Evolutionary conservation across 1,139 yeast genomes (phyloP), one percentile per base, ranked within the genome.

Genomic region (Diutina pseudorugosa): DNA sequence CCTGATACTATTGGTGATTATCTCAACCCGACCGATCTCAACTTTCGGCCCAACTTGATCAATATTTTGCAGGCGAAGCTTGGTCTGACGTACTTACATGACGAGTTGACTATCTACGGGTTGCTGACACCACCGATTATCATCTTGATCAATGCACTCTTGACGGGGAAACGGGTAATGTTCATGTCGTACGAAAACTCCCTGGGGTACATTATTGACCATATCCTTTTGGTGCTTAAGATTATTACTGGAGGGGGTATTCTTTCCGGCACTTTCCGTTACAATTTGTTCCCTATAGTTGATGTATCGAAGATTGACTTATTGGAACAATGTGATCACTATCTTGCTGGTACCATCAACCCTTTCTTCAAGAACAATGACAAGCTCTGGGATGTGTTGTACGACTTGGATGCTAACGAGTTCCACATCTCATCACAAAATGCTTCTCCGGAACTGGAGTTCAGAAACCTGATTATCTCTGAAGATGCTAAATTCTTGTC

Each of bases 331-430:
- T 76, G 82, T 55, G 75, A 72, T 19, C 79, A 82, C 25, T 82
- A 67, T 62, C 69, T 82, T 60, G 87, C 86, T 4, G 87, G 87
- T 11, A 83, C 83, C 51, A 80, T 82, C 57, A 82, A 82, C 63
- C 85, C 85, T 12, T 80, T 83, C 53, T 82, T 82, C 67, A 80
- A 79, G 57, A 66, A 71, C 52, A 82, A 80, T 59, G 80, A 81
- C 45, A 70, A 69, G 54, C 59, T 73, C 47, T 82, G 85, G 84
- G 87, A 82, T 60, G 64, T 82, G 20, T 63, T 82, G 52, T 77
- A 80, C 56, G 85, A 82, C 60, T 65, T 81, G 55, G 85, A 82
- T 58, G 58, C 65, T 52, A 76, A 66, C 62, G 80, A 75, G 65
- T 69, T 69, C 58, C 69, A 57, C 23, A 55, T 75, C 3, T 33